Base-by-base conservation (phyloP, 257 asterid genomes). In the Ehretia macrophylla region DNA sequence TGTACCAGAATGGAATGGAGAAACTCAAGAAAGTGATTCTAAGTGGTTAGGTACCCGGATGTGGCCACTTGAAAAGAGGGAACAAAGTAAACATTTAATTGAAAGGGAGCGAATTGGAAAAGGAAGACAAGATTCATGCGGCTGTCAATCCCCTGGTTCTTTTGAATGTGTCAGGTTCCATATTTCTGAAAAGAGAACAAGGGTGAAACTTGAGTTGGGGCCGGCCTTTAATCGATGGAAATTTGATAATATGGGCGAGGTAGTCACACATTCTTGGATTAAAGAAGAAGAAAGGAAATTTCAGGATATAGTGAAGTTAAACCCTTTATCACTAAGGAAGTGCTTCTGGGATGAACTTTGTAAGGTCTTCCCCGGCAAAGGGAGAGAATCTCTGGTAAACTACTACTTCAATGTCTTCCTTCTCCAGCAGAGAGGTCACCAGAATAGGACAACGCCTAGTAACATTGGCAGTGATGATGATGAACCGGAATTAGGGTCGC, bases 81-180 rank as follows among this genome's bases (percentile, higher is more conserved):
- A 76, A 60, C 68, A 58, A 44, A 65, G 23, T 19, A 73, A 61
- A 56, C 52, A 23, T 46, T 50, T 79, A 55, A 79, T 76, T 22
- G 82, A 79, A 67, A 64, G 76, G 59, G 82, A 72, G 38, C 75
- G 70, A 5, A 45, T 44, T 54, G 85, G 85, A 45, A 76, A 70
- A 59, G 85, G 85, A 51, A 73, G 82, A 51, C 72, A 55, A 37
- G 80, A 67, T 52, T 52, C 76, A 18, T 79, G 85, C 51, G 78
- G 78, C 11, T 79, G 85, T 64, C 69, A 21, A 60, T 51, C 32
- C 44, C 70, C 78, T 17, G 78, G 78, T 62, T 79, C 82, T 20
- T 6, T 17, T 14, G 73, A 67, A 35, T 79, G 85, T 65, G 73
- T 76, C 14, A 39, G 63, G 55, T 76, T 79, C 35, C 85, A 79